Conservation (phyloP, 2,329 filamentous ascomycete genomes). For the Fusarium xylarioides region DNA sequence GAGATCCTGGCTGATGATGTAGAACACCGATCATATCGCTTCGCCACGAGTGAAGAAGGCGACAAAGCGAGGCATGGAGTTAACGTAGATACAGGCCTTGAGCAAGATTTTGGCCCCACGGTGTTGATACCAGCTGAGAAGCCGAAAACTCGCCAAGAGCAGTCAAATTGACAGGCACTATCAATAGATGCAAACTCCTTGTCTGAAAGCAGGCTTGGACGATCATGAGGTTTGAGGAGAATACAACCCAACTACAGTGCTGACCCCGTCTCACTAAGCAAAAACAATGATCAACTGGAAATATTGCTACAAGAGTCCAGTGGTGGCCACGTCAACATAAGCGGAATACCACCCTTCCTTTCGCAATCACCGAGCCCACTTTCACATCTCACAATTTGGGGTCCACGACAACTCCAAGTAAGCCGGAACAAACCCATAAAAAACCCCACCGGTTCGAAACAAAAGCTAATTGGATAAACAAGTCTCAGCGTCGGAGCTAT, state of each 20-base stretch:
- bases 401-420: no score
- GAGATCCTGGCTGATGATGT: neutral
- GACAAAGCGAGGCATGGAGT: conserved; percentile 1
- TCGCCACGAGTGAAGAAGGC: conserved; percentile 12
- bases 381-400: neutral
- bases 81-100: conserved; percentile 19
- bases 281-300: neutral
- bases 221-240: neutral
- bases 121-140: conserved; percentile 12
- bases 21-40: conserved; percentile 32
- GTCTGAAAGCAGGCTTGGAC: neutral
- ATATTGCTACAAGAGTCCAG: neutral
- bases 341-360: neutral
- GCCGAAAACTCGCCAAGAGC: neutral
- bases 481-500: neutral
- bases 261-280: conserved; percentile 15
- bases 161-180: neutral
- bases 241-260: neutral
- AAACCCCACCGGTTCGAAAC: neutral
- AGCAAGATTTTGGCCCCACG: conserved; percentile 34
- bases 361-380: neutral
- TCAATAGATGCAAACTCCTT: neutral
- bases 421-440: neutral
- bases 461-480: neutral
- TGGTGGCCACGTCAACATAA: conserved; percentile 4